These are phyloP conservation scores for Eutrema japonicum DNA, from an alignment of 345 rosid species.

Conservation along the genomic window DNA sequence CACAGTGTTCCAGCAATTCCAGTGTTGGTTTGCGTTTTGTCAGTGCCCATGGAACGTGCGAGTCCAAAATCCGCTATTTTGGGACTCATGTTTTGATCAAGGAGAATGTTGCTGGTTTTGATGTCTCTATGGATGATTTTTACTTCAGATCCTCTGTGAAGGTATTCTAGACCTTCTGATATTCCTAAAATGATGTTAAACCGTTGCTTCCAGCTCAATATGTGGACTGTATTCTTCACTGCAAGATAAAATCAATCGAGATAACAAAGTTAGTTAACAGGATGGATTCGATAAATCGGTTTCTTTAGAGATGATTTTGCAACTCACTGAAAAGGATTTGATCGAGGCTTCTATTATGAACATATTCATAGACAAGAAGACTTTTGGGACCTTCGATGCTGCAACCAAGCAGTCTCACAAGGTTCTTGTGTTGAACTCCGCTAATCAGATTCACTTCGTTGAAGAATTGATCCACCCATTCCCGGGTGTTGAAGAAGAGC, in stretches of 20 bases:
- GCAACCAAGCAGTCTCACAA: constrained; percentile 77
- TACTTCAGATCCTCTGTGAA: constrained; percentile 63
- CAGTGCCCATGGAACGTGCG: constrained; percentile 54
- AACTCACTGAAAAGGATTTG: constrained; percentile 68
- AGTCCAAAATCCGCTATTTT: constrained; percentile 92
- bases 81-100: constrained; percentile 65
- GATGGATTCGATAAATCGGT: neutral
- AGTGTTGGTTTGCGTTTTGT: constrained; percentile 61
- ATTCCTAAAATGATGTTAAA: constrained; percentile 62
- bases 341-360: constrained; percentile 75
- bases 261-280: constrained; percentile 11
- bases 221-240: constrained; percentile 55
- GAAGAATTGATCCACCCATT: constrained; percentile 85
- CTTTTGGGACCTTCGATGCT: constrained; percentile 90
- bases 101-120: constrained; percentile 77
- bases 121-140: constrained; percentile 86
- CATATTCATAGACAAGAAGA: constrained; percentile 81
- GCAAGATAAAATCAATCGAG: constrained; percentile 16
- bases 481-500: constrained; percentile 61
- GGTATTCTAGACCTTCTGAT: constrained; percentile 77
- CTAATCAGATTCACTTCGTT: constrained; percentile 78
- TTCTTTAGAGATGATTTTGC: neutral
- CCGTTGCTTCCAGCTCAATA: constrained; percentile 71
- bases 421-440: constrained; percentile 66
- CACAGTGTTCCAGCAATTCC: constrained; percentile 86